A percentile compares a stretch with the other conserved stretches of the same genome.
Conservation (phyloP, 768 basidiomycete genomes). For the Psilocybe azurescens region DNA sequence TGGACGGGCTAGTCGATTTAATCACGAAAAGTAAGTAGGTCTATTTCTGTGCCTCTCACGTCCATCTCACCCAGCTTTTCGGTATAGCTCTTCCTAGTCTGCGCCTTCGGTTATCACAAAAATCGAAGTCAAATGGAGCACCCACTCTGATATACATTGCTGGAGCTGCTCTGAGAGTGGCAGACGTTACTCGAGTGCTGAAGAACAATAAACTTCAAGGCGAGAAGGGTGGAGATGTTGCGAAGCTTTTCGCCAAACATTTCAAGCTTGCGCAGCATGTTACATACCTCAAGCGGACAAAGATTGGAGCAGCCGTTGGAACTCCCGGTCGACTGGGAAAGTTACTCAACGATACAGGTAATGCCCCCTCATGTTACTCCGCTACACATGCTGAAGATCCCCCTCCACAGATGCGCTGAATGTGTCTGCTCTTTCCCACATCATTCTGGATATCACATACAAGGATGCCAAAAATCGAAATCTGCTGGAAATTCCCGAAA, state of each 20-base stretch:
- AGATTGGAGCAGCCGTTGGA: constrained; percentile 87
- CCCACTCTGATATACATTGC: constrained; percentile 88
- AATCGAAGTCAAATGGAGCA: constrained; percentile 78
- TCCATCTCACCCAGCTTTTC: neutral
- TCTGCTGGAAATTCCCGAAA: constrained; percentile 84
- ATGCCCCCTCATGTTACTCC: neutral
- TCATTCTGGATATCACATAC: constrained; percentile 79
- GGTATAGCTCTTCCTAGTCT: constrained; percentile 69
- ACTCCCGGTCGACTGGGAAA: constrained; percentile 93
- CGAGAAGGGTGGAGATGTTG: constrained; percentile 89
- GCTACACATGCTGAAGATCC: constrained; percentile 4
- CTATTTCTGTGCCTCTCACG: constrained; percentile 1
- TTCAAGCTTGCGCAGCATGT: constrained; percentile 91
- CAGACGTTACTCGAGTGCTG: constrained; percentile 80
- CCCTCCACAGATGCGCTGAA: constrained; percentile 64
- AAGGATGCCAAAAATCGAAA: constrained; percentile 78
- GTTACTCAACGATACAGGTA: constrained; percentile 74
- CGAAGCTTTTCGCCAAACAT: constrained; percentile 95
- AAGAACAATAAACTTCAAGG: constrained; percentile 72
- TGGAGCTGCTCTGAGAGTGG: constrained; percentile 91
- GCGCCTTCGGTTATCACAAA: constrained; percentile 73
- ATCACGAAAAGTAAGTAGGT: constrained; percentile 68
- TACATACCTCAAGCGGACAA: constrained; percentile 82
- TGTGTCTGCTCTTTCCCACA: constrained; percentile 79
- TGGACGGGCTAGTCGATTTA: constrained; percentile 77